phyloP scores from a whole-genome alignment of 164 flowering plant genomes.

The Litsea cubeba region DNA sequence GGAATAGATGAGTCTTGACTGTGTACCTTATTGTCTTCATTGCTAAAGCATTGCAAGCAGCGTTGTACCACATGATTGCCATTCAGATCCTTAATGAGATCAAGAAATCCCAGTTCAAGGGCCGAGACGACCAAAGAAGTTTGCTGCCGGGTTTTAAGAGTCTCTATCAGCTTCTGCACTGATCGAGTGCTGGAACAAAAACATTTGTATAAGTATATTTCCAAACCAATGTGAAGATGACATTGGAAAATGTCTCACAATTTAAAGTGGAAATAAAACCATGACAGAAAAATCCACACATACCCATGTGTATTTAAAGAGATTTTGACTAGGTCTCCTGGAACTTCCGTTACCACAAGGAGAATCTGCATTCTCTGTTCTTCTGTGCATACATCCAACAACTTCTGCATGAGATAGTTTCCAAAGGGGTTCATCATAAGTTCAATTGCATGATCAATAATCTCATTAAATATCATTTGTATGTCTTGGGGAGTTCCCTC shows the following conservation, averaged over 20 bases:
- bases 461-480: constrained; percentile 50
- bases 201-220: neutral
- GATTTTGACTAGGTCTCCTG: constrained; percentile 58
- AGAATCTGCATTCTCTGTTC: constrained; percentile 63
- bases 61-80: constrained; percentile 84
- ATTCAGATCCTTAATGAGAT: constrained; percentile 65
- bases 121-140: constrained; percentile 43
- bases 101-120: constrained; percentile 63
- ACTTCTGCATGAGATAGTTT: constrained; percentile 83
- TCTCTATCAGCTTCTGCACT: constrained; percentile 82
- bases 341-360: constrained; percentile 34
- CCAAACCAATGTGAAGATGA: neutral
- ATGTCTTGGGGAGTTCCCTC: constrained; percentile 49
- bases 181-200: constrained; percentile 60
- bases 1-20: neutral
- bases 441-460: constrained; percentile 58
- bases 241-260: neutral
- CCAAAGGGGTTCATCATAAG: constrained; percentile 87
- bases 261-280: neutral
- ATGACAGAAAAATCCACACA: neutral
- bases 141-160: constrained; percentile 54
- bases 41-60: constrained; percentile 60
- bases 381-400: constrained; percentile 70
- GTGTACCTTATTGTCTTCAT: constrained; percentile 66
- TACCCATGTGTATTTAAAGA: constrained; percentile 84